phyloP scores from a whole-genome alignment of 768 basidiomycete genomes.

The Holtermannia corniformis region DNA sequence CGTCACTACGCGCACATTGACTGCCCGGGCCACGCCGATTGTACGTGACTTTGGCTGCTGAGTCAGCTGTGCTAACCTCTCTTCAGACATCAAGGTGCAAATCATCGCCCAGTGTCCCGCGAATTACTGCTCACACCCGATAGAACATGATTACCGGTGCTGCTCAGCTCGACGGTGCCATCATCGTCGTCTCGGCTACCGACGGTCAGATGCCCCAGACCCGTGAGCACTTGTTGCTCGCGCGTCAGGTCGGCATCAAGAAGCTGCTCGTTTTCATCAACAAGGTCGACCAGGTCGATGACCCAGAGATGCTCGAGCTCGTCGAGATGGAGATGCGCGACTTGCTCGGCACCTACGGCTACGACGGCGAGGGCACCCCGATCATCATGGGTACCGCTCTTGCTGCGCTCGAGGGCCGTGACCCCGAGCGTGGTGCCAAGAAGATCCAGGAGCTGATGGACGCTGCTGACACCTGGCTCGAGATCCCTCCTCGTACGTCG shows the following conservation, averaged over 20 bases:
- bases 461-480: conserved; percentile 88
- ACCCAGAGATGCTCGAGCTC: conserved; percentile 96
- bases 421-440: conserved; percentile 64
- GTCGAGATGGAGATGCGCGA: conserved; percentile 99
- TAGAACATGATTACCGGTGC: conserved; percentile 99
- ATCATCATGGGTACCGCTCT: conserved; percentile 96
- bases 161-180: conserved; percentile 76
- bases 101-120: not conserved
- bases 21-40: conserved; percentile 80
- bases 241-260: conserved; percentile 96
- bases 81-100: conserved; percentile 31
- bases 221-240: conserved; percentile 91
- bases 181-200: conserved; percentile 79
- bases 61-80: conserved; percentile 6
- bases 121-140: conserved; percentile 5
- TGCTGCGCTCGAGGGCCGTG: conserved; percentile 80
- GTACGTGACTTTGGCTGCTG: conserved; percentile 45
- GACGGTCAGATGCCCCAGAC: conserved; percentile 99
- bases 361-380: conserved; percentile 95
- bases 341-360: conserved; percentile 79
- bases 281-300: conserved; percentile 93
- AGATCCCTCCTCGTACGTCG: conserved; percentile 73
- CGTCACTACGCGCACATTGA: conserved; percentile 98
- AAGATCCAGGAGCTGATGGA: conserved; percentile 75
- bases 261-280: conserved; percentile 98